Base-by-base conservation (phyloP, 805 yeast genomes). In the Pichia cabralensis region DNA sequence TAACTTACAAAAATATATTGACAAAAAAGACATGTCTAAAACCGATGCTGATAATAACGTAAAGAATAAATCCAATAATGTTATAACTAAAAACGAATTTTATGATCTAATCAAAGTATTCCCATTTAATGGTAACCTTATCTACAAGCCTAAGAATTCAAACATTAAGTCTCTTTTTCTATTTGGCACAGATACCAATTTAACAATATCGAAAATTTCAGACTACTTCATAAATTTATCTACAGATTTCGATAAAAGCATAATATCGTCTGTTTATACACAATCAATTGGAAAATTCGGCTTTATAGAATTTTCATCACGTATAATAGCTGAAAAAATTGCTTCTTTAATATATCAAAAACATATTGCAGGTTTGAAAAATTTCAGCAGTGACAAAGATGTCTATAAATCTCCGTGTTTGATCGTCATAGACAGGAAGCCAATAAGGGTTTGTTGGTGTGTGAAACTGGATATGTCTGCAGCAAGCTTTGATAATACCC, bases 161-260 rank as follows among this genome's bases (percentile, higher is more conserved):
- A 46, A 54, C 0, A 48, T 71, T n/a, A 67, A 64, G 34, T 68
- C 86, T 0, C 69, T 85, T 34, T 85, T 86, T 50, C 49, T 86
- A 14, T 82, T 77, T 56, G 95, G 95, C 2, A 62, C 84, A 14
- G 76, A 70, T 39, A 71, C 73, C 4, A 74, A 74, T 12, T 50
- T 79, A 6, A 79, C 94, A 0, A 84, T 78, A 45, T 76, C 75
- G 53, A 58, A 60, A 34, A 60, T 85, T 12, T 50, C 71, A 13
- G 72, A 72, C 7, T 63, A 53, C 41, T 74, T 79, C 36, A 60
- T 60, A 24, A 49, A 58, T 18, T 52, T 52, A 23, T 12, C 43
- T 21, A 33, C 41, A 3, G 44, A 41, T 16, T 32, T 38, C 11
- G 25, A 36, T 6, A 38, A 40, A 4, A 19, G 22, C n/a, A 15